Evolutionary conservation across 495 filamentous ascomycete species (phyloP).

Genomic region (Penicillium diatomitis): DNA sequence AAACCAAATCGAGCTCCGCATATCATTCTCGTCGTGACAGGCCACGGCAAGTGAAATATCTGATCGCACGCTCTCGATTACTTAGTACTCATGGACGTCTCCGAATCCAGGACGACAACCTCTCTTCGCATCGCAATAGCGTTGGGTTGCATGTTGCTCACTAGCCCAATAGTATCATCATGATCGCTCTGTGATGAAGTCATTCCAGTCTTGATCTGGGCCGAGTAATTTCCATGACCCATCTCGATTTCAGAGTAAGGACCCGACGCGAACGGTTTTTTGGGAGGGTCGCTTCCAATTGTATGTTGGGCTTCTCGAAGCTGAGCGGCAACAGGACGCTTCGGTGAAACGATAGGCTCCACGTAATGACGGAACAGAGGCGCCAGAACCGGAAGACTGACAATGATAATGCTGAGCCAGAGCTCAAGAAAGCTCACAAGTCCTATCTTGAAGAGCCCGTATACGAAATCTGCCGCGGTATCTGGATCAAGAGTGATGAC

Average conservation of each 20-base stretch:
- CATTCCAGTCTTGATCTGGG: conserved; percentile 2
- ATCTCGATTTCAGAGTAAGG: conserved; percentile 2
- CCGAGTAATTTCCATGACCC: conserved; percentile 2
- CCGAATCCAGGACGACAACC: not conserved
- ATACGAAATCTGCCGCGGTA: not conserved
- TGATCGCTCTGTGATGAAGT: conserved; percentile 2
- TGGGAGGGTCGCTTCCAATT: conserved; percentile 1
- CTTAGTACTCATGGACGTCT: too few relatives aligned
- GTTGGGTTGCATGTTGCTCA: conserved; percentile 4
- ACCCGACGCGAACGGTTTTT: not conserved
- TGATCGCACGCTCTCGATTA: too few relatives aligned
- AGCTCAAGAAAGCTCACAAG: conserved; percentile 4
- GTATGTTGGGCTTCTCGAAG: conserved; percentile 5
- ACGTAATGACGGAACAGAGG: conserved; percentile 4
- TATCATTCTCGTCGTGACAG: too few relatives aligned
- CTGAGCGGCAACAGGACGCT: conserved; percentile 1
- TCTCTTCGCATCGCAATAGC: conserved; percentile 2
- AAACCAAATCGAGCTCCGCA: too few relatives aligned
- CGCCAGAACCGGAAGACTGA: conserved; percentile 2
- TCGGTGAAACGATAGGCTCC: conserved; percentile 1
- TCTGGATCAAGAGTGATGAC: conserved; percentile 1
- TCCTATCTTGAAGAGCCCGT: conserved; percentile 1
- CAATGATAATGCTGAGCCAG: conserved; percentile 6
- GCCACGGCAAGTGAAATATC: too few relatives aligned
- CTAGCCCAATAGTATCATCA: conserved; percentile 1